Evolutionary conservation across 2,329 filamentous ascomycete genomes (phyloP).

Genomic region (Phaeosphaeriaceae sp.): DNA sequence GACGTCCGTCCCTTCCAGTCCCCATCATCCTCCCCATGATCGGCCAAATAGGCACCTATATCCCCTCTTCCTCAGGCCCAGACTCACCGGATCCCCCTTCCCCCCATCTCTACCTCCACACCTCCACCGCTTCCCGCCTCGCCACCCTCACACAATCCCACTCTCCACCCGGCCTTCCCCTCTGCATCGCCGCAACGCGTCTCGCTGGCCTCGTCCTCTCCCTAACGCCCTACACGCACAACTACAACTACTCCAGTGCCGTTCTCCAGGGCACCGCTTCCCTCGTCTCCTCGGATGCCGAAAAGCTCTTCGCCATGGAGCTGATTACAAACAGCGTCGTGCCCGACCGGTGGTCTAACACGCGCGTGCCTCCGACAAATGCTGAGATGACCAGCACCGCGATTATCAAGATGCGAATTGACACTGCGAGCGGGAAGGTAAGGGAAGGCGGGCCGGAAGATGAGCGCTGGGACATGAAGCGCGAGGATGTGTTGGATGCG

Average conservation of each 20-base stretch:
- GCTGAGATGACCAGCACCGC: neutral
- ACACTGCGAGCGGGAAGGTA: slow-evolving; percentile 78
- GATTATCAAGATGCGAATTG: slow-evolving; percentile 63
- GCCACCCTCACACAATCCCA: slow-evolving; percentile 63
- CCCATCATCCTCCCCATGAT: slow-evolving; percentile 85
- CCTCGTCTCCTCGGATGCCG: neutral
- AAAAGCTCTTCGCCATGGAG: neutral
- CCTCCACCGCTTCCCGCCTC: slow-evolving; percentile 80
- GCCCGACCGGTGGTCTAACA: neutral
- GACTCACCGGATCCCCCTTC: slow-evolving; percentile 55
- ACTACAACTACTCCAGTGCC: slow-evolving; percentile 85
- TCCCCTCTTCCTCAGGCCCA: slow-evolving; percentile 67
- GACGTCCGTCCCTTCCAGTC: slow-evolving; percentile 55
- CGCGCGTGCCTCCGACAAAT: neutral
- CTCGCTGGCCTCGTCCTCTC: slow-evolving; percentile 82
- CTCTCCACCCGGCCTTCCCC: slow-evolving; percentile 63
- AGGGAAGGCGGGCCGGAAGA: slow-evolving; percentile 70
- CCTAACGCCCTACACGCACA: slow-evolving; percentile 80
- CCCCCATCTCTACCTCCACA: slow-evolving; percentile 71
- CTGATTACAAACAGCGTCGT: neutral
- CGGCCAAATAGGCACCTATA: slow-evolving; percentile 77
- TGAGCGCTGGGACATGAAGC: slow-evolving; percentile 62
- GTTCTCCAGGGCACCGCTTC: slow-evolving; percentile 76
- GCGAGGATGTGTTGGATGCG: slow-evolving; percentile 56
- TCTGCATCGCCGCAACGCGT: slow-evolving; percentile 75